phyloP scores from a whole-genome alignment of 140 eudicot genomes.

The Ambrosia hybrid region DNA sequence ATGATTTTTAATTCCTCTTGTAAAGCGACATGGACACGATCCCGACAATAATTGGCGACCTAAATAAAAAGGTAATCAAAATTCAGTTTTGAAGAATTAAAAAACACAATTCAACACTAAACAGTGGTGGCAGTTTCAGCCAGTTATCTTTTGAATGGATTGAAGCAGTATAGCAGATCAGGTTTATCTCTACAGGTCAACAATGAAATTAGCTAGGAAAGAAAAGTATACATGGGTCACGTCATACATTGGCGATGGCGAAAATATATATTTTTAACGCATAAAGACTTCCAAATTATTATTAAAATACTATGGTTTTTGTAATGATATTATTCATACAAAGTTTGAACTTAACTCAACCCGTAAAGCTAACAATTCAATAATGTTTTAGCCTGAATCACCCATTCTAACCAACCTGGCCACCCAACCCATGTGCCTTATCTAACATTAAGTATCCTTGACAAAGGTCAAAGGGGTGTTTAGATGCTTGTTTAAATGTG shows the following conservation, averaged over 20 bases:
- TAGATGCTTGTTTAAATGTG: too few species aligned
- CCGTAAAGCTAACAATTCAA: too few species aligned
- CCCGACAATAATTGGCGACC: conserved; percentile 93
- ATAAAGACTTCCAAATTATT: background rate
- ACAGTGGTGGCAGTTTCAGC: background rate
- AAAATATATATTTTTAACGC: background rate
- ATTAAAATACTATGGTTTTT: too few species aligned
- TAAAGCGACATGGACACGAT: conserved; percentile 68
- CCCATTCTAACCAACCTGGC: too few species aligned
- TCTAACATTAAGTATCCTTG: rapidly evolving
- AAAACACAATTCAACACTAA: background rate
- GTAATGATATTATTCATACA: too few species aligned
- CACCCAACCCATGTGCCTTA: too few species aligned
- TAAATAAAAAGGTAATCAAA: conserved; percentile 17
- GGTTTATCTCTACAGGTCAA: background rate
- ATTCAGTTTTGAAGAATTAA: background rate
- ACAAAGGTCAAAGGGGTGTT: too few species aligned
- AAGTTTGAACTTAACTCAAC: too few species aligned
- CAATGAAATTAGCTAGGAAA: background rate
- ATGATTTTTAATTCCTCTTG: conserved; percentile 52
- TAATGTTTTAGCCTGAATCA: too few species aligned
- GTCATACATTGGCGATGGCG: background rate
- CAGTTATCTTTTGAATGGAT: background rate
- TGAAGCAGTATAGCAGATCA: background rate
- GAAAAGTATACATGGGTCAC: background rate